A percentile compares a stretch with the other conserved stretches of the same genome.
Evolutionary conservation across 73 alveolate species (phyloP).

Genomic region (Tetrahymena thermophila): DNA sequence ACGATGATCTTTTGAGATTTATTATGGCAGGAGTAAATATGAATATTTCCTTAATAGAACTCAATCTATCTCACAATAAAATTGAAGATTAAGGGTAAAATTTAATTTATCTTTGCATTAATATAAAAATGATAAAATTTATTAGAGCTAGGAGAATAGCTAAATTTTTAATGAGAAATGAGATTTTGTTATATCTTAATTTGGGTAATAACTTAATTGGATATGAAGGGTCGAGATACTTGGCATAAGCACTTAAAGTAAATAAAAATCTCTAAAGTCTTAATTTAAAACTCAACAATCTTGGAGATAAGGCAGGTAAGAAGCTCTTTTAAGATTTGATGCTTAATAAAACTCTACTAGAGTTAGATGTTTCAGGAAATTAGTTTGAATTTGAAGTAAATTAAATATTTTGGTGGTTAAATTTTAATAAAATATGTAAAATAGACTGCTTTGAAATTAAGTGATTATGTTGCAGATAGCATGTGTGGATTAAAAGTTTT

Average conservation of each 20-base stretch:
- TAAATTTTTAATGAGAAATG: slow-evolving; percentile 55
- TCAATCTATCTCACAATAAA: slow-evolving; percentile 74
- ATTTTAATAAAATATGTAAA: slow-evolving; percentile 1
- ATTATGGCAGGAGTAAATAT: slow-evolving; percentile 40
- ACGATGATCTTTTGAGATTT: slow-evolving; percentile 44
- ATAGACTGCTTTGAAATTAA: slow-evolving; percentile 29
- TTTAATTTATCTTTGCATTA: not conserved
- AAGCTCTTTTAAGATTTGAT: slow-evolving; percentile 61
- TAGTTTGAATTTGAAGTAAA: slow-evolving; percentile 41
- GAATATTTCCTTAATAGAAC: slow-evolving; percentile 55
- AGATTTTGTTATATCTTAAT: slow-evolving; percentile 58
- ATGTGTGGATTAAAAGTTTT: slow-evolving; percentile 50
- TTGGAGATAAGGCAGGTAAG: slow-evolving; percentile 78
- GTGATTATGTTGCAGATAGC: slow-evolving; percentile 32
- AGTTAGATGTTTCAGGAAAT: slow-evolving; percentile 60
- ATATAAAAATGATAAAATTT: not conserved
- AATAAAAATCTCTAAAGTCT: slow-evolving; percentile 57
- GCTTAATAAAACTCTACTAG: slow-evolving; percentile 47
- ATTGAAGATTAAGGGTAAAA: slow-evolving; percentile 66
- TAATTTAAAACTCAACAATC: slow-evolving; percentile 58
- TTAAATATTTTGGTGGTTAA: slow-evolving; percentile 38
- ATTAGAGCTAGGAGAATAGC: slow-evolving; percentile 62
- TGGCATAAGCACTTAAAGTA: slow-evolving; percentile 65
- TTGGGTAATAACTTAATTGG: slow-evolving; percentile 73
- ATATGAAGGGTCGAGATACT: slow-evolving; percentile 71